phyloP scores from a whole-genome alignment of 2,329 filamentous ascomycete species.

The Plectosphaerella plurivora region DNA sequence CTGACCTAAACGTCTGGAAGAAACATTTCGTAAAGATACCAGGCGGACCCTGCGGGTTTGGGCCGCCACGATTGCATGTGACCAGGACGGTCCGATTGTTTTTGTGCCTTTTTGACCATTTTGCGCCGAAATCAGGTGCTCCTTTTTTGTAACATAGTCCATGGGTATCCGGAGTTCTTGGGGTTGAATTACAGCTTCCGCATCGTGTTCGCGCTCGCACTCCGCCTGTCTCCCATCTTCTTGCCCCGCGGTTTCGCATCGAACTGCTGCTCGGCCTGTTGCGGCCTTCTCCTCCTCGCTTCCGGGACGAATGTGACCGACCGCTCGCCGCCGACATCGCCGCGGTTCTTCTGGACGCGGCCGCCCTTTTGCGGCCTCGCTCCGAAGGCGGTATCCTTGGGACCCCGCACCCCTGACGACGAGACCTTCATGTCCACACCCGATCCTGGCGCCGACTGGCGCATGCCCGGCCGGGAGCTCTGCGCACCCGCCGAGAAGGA shows the following conservation, averaged over 20 bases:
- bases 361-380: slow-evolving; percentile 47
- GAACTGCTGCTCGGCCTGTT: slow-evolving; percentile 19
- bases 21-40: too few species aligned
- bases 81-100: slow-evolving; percentile 4
- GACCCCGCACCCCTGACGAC: slow-evolving; percentile 56
- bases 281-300: slow-evolving; percentile 42
- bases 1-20: neutral
- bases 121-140: neutral
- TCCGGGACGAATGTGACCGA: slow-evolving; percentile 70
- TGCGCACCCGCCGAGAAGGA: neutral
- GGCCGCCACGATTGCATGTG: slow-evolving; percentile 3
- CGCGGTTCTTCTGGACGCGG: slow-evolving; percentile 39
- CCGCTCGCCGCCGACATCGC: slow-evolving; percentile 57
- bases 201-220: slow-evolving; percentile 73
- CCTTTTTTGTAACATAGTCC: slow-evolving; percentile 9
- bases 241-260: slow-evolving; percentile 22
- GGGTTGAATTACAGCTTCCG: slow-evolving; percentile 50
- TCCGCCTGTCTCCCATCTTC: slow-evolving; percentile 50
- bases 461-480: slow-evolving; percentile 7
- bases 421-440: slow-evolving; percentile 62
- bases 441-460: slow-evolving; percentile 18
- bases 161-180: neutral
- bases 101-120: slow-evolving; percentile 2
- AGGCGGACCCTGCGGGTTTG: too few species aligned
- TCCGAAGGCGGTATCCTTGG: slow-evolving; percentile 54